Conservation (phyloP, 176 grass and related monocot genomes). For the Cocos nucifera region DNA sequence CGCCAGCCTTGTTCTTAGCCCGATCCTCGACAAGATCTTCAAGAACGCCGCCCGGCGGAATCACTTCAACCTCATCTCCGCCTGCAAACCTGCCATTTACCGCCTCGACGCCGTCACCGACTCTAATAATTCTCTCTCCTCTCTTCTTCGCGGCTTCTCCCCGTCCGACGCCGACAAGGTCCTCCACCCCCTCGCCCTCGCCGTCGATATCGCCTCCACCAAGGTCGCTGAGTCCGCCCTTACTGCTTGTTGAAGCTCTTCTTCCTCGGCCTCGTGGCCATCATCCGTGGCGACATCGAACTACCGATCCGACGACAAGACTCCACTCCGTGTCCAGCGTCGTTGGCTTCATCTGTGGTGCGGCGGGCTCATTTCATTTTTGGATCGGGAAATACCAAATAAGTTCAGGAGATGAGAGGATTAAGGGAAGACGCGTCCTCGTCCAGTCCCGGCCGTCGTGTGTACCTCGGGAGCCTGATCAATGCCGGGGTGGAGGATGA, state of each 20-base stretch:
- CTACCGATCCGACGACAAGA: not conserved
- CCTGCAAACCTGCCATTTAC: slow-evolving; percentile 70
- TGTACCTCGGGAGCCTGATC: slow-evolving; percentile 73
- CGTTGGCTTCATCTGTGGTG: slow-evolving; percentile 38
- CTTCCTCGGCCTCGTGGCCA: slow-evolving; percentile 28
- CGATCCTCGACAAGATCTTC: slow-evolving; percentile 89
- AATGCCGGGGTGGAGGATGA: slow-evolving; percentile 46
- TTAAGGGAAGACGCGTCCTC: slow-evolving; percentile 39
- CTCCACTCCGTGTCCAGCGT: slow-evolving; percentile 30
- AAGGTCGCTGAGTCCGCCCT: slow-evolving; percentile 74
- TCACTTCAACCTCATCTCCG: slow-evolving; percentile 70
- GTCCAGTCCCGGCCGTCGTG: slow-evolving; percentile 39
- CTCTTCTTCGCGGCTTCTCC: slow-evolving; percentile 31
- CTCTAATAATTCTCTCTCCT: slow-evolving; percentile 28
- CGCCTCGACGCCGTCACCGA: slow-evolving; percentile 40
- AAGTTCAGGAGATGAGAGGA: too few relatives aligned
- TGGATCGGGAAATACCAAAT: too few relatives aligned
- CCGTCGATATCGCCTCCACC: slow-evolving; percentile 51
- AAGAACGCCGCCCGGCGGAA: slow-evolving; percentile 85
- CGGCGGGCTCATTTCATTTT: slow-evolving; percentile 19
- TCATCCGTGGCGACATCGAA: slow-evolving; percentile 49
- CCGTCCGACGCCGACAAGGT: slow-evolving; percentile 26
- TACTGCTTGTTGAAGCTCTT: slow-evolving; percentile 57
- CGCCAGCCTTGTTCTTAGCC: slow-evolving; percentile 45
- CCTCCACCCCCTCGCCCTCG: slow-evolving; percentile 47